phyloP scores from a whole-genome alignment of 2,329 filamentous ascomycete species.

The Fonsecaea nubica region DNA sequence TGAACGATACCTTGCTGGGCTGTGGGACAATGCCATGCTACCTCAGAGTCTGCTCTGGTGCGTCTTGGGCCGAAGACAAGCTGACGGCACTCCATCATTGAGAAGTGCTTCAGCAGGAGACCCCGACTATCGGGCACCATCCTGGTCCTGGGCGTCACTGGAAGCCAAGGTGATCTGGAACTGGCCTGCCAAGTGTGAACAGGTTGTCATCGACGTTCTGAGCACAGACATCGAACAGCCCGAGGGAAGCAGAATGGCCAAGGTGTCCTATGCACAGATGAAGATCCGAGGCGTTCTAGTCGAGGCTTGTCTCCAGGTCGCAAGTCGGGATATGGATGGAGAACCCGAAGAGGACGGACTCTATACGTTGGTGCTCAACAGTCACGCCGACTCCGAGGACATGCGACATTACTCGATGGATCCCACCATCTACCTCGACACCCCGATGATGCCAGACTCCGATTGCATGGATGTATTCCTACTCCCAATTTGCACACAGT shows the following conservation, averaged over 20 bases:
- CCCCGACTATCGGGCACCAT: slow-evolving; percentile 9
- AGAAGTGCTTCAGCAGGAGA: background rate
- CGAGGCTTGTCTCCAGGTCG: background rate
- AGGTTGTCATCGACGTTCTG: slow-evolving; percentile 9
- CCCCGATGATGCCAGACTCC: slow-evolving; percentile 8
- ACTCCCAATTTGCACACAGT: slow-evolving; percentile 8
- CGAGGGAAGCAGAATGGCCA: background rate
- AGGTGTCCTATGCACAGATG: slow-evolving; percentile 4
- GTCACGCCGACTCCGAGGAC: background rate
- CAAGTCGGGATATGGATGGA: slow-evolving; percentile 1
- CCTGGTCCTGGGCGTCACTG: slow-evolving; percentile 17
- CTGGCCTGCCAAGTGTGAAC: slow-evolving; percentile 9
- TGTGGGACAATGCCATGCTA: slow-evolving; percentile 12
- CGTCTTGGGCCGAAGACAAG: slow-evolving; percentile 8
- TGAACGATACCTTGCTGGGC: slow-evolving; percentile 15
- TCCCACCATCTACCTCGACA: slow-evolving; percentile 16
- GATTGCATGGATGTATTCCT: slow-evolving; percentile 7
- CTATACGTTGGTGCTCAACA: slow-evolving; percentile 11
- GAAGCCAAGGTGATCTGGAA: slow-evolving; percentile 19
- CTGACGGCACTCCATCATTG: slow-evolving; percentile 10
- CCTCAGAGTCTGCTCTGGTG: slow-evolving; percentile 14
- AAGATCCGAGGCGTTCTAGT: background rate
- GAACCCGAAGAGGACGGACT: slow-evolving; percentile 9
- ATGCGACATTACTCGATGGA: slow-evolving; percentile 1
- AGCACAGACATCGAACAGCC: background rate